Base-by-base conservation (phyloP, 441 rosid genomes). In the Populus tomentosa region DNA sequence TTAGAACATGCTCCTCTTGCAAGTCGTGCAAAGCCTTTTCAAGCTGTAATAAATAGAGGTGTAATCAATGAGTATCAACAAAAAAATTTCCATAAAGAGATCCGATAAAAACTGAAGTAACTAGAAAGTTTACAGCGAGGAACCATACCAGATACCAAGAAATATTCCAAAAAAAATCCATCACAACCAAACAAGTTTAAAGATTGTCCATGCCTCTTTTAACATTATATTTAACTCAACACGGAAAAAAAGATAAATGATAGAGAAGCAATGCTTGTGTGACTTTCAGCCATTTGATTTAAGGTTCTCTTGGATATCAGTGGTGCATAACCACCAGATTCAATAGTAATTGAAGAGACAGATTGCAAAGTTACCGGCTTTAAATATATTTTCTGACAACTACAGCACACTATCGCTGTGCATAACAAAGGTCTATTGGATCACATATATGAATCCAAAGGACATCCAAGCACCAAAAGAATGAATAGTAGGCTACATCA, bases 11-110 rank as follows among this genome's bases (percentile, higher is more conserved):
- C 80, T 89, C 92, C 80, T 82, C 86, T 82, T 82, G 88, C 83
- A 86, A 74, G 74, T 86, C 86, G 20, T 77, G 85, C 77, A 92
- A 77, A 73, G 92, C 90, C 82, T 84, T 93, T 73, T 92, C 91
- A 83, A 93, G 98, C 99, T 93, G 83, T 81, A 79, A 1, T 16
- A 18, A 76, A 46, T 78, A 9, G 7, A 76, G 53, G 26, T 26
- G 81, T 24, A 36, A 11, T 46, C 14, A 28, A 40, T 68, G 46
- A 67, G 33, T 69, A 75, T 72, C 63, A 65, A 75, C 2, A 38
- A 64, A 71, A 70, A 71, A 68, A 1, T 5, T 40, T 50, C 59
- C 59, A 50, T 50, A 50, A 50, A 50, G 59, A 50, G 59, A 50
- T 16, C 59, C 20, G 2, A 16, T 18, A 50, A 16, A 50, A 50